Evolutionary conservation across 805 yeast genomes (phyloP).

Genomic region (Cyberlindnera xishuangbannaensis): DNA sequence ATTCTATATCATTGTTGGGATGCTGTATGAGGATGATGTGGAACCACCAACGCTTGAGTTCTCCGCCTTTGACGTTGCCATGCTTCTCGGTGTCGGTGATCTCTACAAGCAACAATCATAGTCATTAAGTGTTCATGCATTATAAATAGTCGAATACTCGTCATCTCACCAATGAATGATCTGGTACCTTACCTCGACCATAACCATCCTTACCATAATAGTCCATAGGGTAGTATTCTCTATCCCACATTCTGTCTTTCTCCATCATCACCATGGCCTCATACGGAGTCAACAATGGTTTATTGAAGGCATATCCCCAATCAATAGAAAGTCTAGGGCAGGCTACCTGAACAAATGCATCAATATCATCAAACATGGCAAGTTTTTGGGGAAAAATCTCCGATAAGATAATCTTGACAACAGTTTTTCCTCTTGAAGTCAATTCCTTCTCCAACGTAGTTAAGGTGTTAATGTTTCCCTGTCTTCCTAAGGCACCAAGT

Average conservation of each 20-base stretch:
- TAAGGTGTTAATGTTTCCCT: conserved; percentile 80
- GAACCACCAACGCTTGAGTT: conserved; percentile 36
- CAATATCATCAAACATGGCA: conserved; percentile 88
- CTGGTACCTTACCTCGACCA: conserved; percentile 78
- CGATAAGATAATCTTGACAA: conserved; percentile 77
- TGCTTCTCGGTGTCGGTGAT: conserved; percentile 64
- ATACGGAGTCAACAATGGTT: conserved; percentile 90
- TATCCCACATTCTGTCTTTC: conserved; percentile 60
- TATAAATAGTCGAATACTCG: too few relatives aligned
- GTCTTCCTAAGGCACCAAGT: conserved; percentile 91
- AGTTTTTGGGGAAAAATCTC: conserved; percentile 92
- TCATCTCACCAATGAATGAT: conserved; percentile 23
- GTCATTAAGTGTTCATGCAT: not conserved
- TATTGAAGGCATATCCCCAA: conserved; percentile 97
- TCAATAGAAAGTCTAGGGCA: conserved; percentile 95
- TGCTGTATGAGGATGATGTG: conserved; percentile 29
- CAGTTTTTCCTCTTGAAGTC: conserved; percentile 49
- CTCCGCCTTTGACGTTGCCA: conserved; percentile 56
- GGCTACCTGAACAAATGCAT: conserved; percentile 95
- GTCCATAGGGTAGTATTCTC: conserved; percentile 86
- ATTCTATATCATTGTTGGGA: conserved; percentile 30
- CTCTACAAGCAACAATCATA: conserved; percentile 5
- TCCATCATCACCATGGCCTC: conserved; percentile 89
- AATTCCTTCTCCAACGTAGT: conserved; percentile 56
- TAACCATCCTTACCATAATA: conserved; percentile 87